A percentile compares a stretch with the other conserved stretches of the same genome.
phyloP scores from a whole-genome alignment of 2,329 filamentous ascomycete genomes.

The Rutstroemia sydowiana region DNA sequence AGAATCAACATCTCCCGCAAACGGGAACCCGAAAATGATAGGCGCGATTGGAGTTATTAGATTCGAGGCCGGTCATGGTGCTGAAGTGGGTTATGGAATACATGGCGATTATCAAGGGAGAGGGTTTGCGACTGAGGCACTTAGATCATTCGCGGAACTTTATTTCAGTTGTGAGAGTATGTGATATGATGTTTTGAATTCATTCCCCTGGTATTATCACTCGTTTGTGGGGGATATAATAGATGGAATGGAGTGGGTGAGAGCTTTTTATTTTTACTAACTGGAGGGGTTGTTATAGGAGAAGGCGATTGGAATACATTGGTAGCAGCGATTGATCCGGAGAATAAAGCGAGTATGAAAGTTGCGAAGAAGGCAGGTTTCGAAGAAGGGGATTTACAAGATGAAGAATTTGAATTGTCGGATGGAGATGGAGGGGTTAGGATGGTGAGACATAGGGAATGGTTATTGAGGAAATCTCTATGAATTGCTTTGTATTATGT shows the following conservation, averaged over 20 bases:
- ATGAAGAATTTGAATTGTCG: conserved; percentile 6
- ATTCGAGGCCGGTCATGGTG: conserved; percentile 11
- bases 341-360: conserved; percentile 19
- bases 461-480: neutral
- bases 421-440: neutral
- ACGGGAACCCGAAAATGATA: conserved; percentile 12
- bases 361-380: conserved; percentile 20
- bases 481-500: neutral
- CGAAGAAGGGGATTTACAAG: conserved; percentile 11
- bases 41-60: conserved; percentile 13
- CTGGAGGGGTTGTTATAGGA: neutral
- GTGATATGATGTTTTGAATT: neutral
- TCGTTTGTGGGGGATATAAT: neutral
- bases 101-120: conserved; percentile 12
- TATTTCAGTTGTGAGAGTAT: conserved; percentile 7
- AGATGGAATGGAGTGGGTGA: neutral
- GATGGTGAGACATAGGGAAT: conserved; percentile 4
- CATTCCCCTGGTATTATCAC: neutral
- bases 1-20: neutral
- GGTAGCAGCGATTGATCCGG: conserved; percentile 13
- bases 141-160: conserved; percentile 12
- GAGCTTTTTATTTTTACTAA: neutral
- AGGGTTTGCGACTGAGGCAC: conserved; percentile 18
- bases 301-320: conserved; percentile 7
- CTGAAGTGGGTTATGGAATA: conserved; percentile 18